phyloP scores from a whole-genome alignment of 306 rosid species.

The Vigna mungo region DNA sequence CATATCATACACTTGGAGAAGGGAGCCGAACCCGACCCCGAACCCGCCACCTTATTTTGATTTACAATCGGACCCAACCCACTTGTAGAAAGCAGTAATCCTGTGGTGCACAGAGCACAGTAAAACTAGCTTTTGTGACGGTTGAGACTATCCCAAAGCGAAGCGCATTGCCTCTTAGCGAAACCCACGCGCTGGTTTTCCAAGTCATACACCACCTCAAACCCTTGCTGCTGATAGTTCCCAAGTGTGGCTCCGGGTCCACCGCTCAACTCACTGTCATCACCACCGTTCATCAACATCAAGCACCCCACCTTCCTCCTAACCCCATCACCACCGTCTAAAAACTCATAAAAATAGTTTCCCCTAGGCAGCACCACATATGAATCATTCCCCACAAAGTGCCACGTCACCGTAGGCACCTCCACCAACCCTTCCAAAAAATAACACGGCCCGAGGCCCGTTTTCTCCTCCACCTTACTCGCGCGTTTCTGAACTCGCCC shows the following conservation, averaged over 20 bases:
- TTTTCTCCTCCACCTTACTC: slow-evolving; percentile 61
- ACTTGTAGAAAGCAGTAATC: not conserved
- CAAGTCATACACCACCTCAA: slow-evolving; percentile 86
- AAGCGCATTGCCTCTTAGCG: slow-evolving; percentile 78
- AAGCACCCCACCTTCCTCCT: slow-evolving; percentile 73
- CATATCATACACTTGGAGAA: slow-evolving; percentile 14
- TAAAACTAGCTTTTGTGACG: slow-evolving; percentile 30
- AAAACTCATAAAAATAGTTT: slow-evolving; percentile 81
- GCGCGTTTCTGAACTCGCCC: slow-evolving; percentile 70
- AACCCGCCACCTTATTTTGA: slow-evolving; percentile 30
- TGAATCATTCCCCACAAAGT: slow-evolving; percentile 71
- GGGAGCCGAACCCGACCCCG: not conserved
- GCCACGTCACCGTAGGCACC: slow-evolving; percentile 70
- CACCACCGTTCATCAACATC: slow-evolving; percentile 96
- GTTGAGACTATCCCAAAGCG: slow-evolving; percentile 81
- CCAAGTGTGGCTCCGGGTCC: slow-evolving; percentile 95
- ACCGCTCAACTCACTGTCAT: slow-evolving; percentile 69
- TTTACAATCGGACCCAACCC: slow-evolving; percentile 34
- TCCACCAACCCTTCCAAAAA: slow-evolving; percentile 46
- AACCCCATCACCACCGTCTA: slow-evolving; percentile 61
- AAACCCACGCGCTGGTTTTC: slow-evolving; percentile 80
- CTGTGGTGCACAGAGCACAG: not conserved
- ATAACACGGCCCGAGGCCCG: slow-evolving; percentile 86
- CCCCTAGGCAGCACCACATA: slow-evolving; percentile 72
- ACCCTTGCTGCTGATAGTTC: slow-evolving; percentile 93